Evolutionary conservation across 768 basidiomycete genomes (phyloP), one percentile per base, ranked within the genome.

Genomic region (Calocera cornea): DNA sequence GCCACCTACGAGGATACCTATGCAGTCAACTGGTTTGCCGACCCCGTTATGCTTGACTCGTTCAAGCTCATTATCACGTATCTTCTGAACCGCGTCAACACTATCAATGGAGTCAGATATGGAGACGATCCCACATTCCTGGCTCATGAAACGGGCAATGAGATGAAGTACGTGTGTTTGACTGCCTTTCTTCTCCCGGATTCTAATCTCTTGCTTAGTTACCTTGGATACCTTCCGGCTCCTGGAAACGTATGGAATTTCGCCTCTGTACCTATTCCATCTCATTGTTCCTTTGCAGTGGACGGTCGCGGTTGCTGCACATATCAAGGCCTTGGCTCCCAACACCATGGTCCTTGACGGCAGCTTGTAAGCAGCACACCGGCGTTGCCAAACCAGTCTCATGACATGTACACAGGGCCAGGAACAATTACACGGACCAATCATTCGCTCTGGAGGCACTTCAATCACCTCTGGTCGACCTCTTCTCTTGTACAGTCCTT

Each of bases 1-100:
- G 54, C 54, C 10, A 60, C 54, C 31, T 60, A 60, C 54, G 54
- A 60, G 54, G 27, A 60, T 27, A 60, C 54, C 27, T 27, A 27
- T 60, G 54, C 54, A 8, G 54, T 60, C 54, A 60, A 60, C 31
- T 60, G 54, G 54, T 60, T 60, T 22, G 54, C 54, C 31, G 54
- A 60, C 27, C 54, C 54, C 14, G 31, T 60, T 5, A 60, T 60
- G 54, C 31, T 60, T 5, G 54, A 60, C 10, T 60, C 54, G 11
- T 60, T 60, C 54, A 60, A 60, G 54, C 54, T 60, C 54, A 60
- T 60, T 19, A 60, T 60, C 54, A 60, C 24, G 14, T 60, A 60
- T 27, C 22, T 29, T 10, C 54, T 60, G 54, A 60, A 60, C 31
- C 54, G 54, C 54, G 31, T 60, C 54, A 60, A 60, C 31, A 60